Evolutionary conservation across 805 yeast species (phyloP), one percentile per base, ranked within the genome.

Genomic region (Candida xiaguanensis): DNA sequence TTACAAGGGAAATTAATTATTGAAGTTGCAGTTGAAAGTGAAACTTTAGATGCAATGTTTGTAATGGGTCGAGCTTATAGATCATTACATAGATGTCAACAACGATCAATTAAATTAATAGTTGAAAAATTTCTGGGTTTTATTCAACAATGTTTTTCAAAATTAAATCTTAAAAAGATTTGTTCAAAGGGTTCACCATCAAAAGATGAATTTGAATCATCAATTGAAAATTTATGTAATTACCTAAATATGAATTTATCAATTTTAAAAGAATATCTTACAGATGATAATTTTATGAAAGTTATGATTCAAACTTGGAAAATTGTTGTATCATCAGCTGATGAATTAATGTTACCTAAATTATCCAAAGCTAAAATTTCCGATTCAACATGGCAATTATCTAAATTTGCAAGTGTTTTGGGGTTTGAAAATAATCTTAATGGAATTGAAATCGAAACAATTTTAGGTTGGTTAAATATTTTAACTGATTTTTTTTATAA

Each of bases 291-390:
- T 24, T 59, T 83, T 13, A 54, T 75, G 37, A 74, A 77, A 46
- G 85, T 86, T 0, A 83, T 87, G 85, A 52, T 82, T 1, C 82
- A 81, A 37, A 77, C 91, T 0, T 91, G 98, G 98, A 63, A 66
- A n/a, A 79, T 78, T 9, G 78, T 88, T 2, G 65, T 91, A 6
- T 61, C 67, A 2, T 70, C 80, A 17, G 84, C 91, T 1, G 96
- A 88, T 51, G 73, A 70, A 27, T 63, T 91, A 13, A 56, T 89
- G 3, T 60, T 91, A 5, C 98, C 98, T 0, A 78, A 85, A 15
- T 57, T 88, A 22, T 72, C 80, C 9, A 63, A 72, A 42, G 66
- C 72, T 1, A 41, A 34, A n/a, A 28, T 43, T 7, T 44, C 38
- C 15, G 24, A 27, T 8, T 37, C 40, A 4, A 23, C 35, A 7